Conservation (phyloP, 805 yeast species). For the Candida sphagnicola region DNA sequence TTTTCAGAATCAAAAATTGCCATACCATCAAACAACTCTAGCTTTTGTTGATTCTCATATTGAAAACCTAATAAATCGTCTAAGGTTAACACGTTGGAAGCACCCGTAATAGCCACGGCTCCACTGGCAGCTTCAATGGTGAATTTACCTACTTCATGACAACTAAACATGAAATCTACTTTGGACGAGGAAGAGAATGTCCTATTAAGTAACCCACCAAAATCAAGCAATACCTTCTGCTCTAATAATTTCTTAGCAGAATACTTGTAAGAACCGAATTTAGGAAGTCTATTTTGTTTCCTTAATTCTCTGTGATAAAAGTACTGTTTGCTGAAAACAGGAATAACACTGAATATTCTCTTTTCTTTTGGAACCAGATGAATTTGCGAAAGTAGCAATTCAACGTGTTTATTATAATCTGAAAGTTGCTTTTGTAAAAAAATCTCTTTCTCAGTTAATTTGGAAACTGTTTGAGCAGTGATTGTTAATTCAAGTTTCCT, state of each 20-base stretch:
- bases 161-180: constrained; percentile 68
- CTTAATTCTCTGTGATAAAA: constrained; percentile 70
- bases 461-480: constrained; percentile 39
- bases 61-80: constrained; percentile 72
- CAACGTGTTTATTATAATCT: constrained; percentile 48
- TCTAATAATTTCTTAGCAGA: constrained; percentile 73
- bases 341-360: constrained; percentile 45
- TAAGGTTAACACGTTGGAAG: constrained; percentile 54
- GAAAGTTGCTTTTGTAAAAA: constrained; percentile 40
- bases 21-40: constrained; percentile 62
- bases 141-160: constrained; percentile 70
- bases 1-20: constrained; percentile 67
- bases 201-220: constrained; percentile 47
- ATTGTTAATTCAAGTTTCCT: constrained; percentile 39
- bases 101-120: constrained; percentile 59
- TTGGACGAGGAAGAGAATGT: constrained; percentile 52
- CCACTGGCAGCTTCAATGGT: constrained; percentile 74
- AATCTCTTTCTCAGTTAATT: constrained; percentile 42
- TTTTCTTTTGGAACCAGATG: constrained; percentile 45
- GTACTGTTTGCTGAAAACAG: constrained; percentile 67
- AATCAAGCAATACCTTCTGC: constrained; percentile 58
- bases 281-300: constrained; percentile 61
- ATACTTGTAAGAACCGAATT: constrained; percentile 75
- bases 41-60: constrained; percentile 55
- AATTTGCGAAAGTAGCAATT: constrained; percentile 36